These are phyloP conservation scores for Saussurea involucrata DNA, from an alignment of 129 eudicot species.

Conservation along the genomic window DNA sequence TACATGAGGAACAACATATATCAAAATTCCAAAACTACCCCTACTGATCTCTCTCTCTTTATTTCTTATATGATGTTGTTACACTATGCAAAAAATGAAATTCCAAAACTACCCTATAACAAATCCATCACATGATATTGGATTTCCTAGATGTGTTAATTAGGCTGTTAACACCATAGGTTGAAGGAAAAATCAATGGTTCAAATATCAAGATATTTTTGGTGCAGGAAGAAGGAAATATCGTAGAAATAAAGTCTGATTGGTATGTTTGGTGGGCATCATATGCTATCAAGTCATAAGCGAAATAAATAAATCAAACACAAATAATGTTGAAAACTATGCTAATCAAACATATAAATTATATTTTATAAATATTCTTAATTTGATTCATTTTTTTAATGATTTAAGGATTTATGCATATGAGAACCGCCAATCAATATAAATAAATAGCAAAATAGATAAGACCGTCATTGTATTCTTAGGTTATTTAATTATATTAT, in stretches of 20 bases:
- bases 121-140: background rate
- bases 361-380: background rate
- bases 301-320: conserved; percentile 10
- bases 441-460: background rate
- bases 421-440: background rate
- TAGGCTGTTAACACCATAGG: conserved; percentile 6
- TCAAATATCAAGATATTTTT: background rate
- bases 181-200: conserved; percentile 4
- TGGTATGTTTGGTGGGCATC: conserved; percentile 25
- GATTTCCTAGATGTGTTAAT: background rate
- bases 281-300: conserved; percentile 18
- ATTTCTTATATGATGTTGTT: background rate
- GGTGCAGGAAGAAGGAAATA: conserved; percentile 3
- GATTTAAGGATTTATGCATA: background rate
- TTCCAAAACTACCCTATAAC: background rate
- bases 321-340: conserved; percentile 10
- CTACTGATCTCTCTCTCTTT: background rate
- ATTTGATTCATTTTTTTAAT: background rate
- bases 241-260: conserved; percentile 7
- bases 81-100: background rate
- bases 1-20: background rate
- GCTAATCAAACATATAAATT: background rate
- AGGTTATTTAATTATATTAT: background rate
- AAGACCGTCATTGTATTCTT: background rate
- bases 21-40: background rate